These are phyloP conservation scores for Colletotrichum sp. DNA, from an alignment of 2,329 filamentous ascomycete genomes.

Conservation along the genomic window DNA sequence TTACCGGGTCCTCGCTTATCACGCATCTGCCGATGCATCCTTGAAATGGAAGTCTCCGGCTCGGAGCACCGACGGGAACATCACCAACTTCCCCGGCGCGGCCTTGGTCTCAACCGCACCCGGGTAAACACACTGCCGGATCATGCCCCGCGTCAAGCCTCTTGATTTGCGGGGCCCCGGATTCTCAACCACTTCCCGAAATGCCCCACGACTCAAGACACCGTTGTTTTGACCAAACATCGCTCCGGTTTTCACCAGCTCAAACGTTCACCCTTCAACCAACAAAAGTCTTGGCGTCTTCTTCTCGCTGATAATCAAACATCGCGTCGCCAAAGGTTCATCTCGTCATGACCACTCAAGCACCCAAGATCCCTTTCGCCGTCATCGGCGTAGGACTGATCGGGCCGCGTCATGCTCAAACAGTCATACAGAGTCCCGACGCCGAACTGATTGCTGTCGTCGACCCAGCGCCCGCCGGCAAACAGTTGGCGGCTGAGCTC, in stretches of 20 bases:
- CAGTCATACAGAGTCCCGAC: constrained; percentile 25
- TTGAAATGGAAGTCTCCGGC: not conserved
- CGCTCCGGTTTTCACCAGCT: not conserved
- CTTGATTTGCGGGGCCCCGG: not conserved
- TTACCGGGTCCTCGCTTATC: not conserved
- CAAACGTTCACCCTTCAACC: not conserved
- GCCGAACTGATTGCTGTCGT: constrained; percentile 32
- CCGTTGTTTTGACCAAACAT: not conserved
- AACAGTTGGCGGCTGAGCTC: constrained; percentile 25
- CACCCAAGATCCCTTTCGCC: constrained; percentile 23
- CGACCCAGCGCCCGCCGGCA: constrained; percentile 28
- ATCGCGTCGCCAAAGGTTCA: not conserved
- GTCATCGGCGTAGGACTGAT: constrained; percentile 35
- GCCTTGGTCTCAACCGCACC: not conserved
- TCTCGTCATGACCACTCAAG: not conserved
- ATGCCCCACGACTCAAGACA: not conserved
- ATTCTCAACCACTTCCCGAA: not conserved
- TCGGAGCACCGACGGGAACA: not conserved
- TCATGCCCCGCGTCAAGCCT: not conserved
- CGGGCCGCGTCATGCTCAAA: constrained; percentile 33
- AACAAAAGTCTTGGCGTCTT: not conserved
- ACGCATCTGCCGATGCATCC: not conserved
- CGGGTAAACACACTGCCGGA: not conserved
- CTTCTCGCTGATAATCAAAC: not conserved
- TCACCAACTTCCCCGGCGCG: not conserved